Evolutionary conservation across 371 early-diverging fungal genomes (phyloP), one percentile per base, ranked within the genome.

Genomic region (Zychaea mexicana): DNA sequence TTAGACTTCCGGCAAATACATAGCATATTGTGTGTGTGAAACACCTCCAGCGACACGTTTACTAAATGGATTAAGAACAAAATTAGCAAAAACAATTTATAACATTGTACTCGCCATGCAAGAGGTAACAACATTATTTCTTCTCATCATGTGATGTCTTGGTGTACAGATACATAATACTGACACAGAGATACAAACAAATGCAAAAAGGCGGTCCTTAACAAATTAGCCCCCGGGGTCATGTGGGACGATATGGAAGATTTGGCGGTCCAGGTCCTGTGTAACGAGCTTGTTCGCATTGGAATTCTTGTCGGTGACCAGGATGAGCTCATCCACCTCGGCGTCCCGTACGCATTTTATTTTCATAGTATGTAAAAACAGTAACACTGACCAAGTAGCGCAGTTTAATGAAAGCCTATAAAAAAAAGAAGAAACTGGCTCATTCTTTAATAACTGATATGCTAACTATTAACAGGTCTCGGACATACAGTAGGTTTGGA

Each of bases 221-320:
- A 63, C 5, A 80, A 75, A 15, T 68, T 95, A 33, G 87, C 85
- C 62, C 89, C 91, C 0, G 93, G 92, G 58, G 89, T 91, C n/a
- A 78, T 88, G 71, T 96, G 95, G 95, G 85, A 86, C 65, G 95
- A 93, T 69, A 89, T 97, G 90, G 94, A 95, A 70, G 65, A 82
- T 21, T 73, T 95, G 32, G 91, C 93, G n/a, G 78, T 79, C 61
- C 74, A 74, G 31, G 81, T 89, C 4, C 82, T 89, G 6, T 84
- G 82, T 24, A 71, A 91, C 62, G 92, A 91, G 4, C 84, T 96
- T 7, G 59, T 89, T 22, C 77, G 79, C 39, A 76, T 90, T 31
- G 92, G 94, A 22, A 85, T 94, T 19, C 74, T 94, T 45, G 38
- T 68, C 15, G 94, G 90, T 66, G 69, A 75, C 17, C 61, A 81